phyloP scores from a whole-genome alignment of 2,329 filamentous ascomycete genomes.

The Hirsutella rhossiliensis region DNA sequence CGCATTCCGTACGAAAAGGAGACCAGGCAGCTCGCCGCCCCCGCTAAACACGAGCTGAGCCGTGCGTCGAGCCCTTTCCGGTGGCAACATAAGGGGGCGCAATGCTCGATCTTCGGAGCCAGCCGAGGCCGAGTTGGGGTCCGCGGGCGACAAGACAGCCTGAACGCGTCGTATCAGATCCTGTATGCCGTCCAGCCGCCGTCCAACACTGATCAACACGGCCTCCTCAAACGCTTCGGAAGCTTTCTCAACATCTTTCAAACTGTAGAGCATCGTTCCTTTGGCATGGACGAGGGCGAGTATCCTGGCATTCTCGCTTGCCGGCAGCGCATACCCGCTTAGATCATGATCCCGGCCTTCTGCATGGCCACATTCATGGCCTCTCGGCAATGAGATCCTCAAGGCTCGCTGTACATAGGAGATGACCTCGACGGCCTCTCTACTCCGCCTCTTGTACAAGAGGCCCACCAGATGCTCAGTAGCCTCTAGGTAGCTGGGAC shows the following conservation, averaged over 20 bases:
- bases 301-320: slow-evolving; percentile 81
- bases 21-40: slow-evolving; percentile 66
- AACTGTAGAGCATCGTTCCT: slow-evolving; percentile 92
- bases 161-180: slow-evolving; percentile 72
- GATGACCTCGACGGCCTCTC: slow-evolving; percentile 80
- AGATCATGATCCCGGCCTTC: slow-evolving; percentile 18
- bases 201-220: slow-evolving; percentile 75
- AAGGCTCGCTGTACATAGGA: slow-evolving; percentile 70
- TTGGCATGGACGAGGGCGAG: slow-evolving; percentile 92
- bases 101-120: slow-evolving; percentile 3
- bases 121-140: slow-evolving; percentile 5
- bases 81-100: slow-evolving; percentile 62
- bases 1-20: slow-evolving; percentile 59
- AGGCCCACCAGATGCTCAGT: slow-evolving; percentile 88
- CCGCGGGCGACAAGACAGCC: slow-evolving; percentile 43
- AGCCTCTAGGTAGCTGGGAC: slow-evolving; percentile 85
- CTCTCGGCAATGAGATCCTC: neutral
- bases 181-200: slow-evolving; percentile 56
- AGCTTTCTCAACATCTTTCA: slow-evolving; percentile 70
- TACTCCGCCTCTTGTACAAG: slow-evolving; percentile 70
- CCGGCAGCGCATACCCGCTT: slow-evolving; percentile 68
- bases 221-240: slow-evolving; percentile 91
- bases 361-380: slow-evolving; percentile 6
- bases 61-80: slow-evolving; percentile 72
- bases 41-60: slow-evolving; percentile 71